Conservation (phyloP, 345 rosid genomes). For the Eucalyptus brandiana region DNA sequence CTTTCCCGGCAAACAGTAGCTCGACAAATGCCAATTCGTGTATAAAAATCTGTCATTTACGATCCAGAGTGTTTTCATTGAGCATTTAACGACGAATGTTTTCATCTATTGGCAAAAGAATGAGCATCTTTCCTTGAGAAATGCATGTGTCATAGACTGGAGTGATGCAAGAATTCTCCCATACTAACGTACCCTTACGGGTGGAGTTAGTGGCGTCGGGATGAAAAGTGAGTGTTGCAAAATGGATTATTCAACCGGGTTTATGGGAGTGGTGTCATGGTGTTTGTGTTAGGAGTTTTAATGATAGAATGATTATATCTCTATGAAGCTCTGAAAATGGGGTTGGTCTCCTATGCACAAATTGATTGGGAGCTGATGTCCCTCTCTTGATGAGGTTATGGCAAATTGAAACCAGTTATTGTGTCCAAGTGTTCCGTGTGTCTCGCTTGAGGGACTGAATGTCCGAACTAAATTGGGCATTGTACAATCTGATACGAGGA, state of each 20-base stretch:
- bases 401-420: too few relatives aligned
- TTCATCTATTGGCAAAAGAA: background rate
- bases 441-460: background rate
- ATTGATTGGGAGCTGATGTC: background rate
- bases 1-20: background rate
- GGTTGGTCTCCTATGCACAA: too few relatives aligned
- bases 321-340: background rate
- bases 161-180: background rate
- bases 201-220: background rate
- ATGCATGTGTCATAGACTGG: background rate
- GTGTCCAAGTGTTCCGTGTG: background rate
- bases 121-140: background rate
- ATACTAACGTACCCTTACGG: background rate
- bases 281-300: too few relatives aligned
- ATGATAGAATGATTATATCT: too few relatives aligned
- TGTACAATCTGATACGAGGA: background rate
- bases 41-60: background rate
- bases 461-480: too few relatives aligned
- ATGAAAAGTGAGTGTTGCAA: background rate
- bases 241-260: background rate
- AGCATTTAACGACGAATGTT: background rate
- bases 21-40: background rate
- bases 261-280: background rate
- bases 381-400: background rate
- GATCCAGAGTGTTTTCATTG: background rate